Base-by-base conservation (phyloP, 257 asterid genomes). In the Nicotiana knightiana region DNA sequence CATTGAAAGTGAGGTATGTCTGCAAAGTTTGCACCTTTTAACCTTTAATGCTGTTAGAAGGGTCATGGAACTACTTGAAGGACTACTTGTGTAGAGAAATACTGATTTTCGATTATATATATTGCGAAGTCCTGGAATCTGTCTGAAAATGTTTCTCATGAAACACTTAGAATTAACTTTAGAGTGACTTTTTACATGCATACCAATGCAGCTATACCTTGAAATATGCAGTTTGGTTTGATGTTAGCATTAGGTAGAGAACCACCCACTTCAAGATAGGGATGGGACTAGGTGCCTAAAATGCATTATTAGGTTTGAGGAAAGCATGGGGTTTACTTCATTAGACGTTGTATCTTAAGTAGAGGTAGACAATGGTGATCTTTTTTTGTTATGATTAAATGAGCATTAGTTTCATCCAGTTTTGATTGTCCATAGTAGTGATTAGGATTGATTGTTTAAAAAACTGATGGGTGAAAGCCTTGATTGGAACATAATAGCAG, bases 21-120 rank as follows among this genome's bases (percentile, higher is more conserved):
- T 71, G 39, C 61, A 17, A 46, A 71, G 79, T 71, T 71, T 71
- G 24, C 61, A 46, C 37, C 79, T 71, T 71, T 71, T 71, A 71
- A 46, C 61, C 39, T 71, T 71, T 46, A n/a, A 48, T 24, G 39
- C 39, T 3, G 79, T 71, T 46, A 71, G 28, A 46, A 71, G 79
- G 61, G 37, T n/a, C 6, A 3, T 24, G 61, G 21, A 24, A 13
- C 61, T 26, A 71, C 79, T 71, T 46, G 24, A 2, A 39, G 58
- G 35, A 70, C 11, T 24, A 12, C 24, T 71, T 71, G 78, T 12
- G 7, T 46, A 46, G 78, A 71, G 37, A 43, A 21, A 43, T 70
- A 0, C 59, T 24, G 59, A 68, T 68, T n/a, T n/a, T 3, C 35
- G 7, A 24, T 71, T 46, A 46, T 46, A 28, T 1, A n/a, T 48